Evolutionary conservation across 2,329 filamentous ascomycete species (phyloP), one percentile per base, ranked within the genome.

Genomic region (Boeremia lycopersici): DNA sequence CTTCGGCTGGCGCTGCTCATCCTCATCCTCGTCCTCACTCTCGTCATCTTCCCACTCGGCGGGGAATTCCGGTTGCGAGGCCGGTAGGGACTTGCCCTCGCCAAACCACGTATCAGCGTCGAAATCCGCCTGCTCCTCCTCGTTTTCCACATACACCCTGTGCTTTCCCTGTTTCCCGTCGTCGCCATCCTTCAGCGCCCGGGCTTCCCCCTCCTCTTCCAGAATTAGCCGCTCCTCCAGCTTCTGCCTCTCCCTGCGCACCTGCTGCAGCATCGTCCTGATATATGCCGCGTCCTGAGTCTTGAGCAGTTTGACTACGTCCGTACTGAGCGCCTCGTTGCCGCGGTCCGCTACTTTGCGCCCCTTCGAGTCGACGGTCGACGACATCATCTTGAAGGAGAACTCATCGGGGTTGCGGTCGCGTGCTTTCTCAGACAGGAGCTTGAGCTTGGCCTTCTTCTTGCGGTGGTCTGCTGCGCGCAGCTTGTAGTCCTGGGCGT

Each of bases 401-500:
- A 88, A 88, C 65, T 88, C 86, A 79, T 88, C 86, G 13, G 85
- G 84, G 61, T 88, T 87, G 33, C 83, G 79, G 53, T 86, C 83
- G 42, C 76, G 75, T 6, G 82, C 85, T 68, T 87, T 88, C 61
- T 84, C 77, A 56, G 81, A 79, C 15, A 88, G 77, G 15, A 83
- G 78, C 68, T 82, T 81, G 49, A 88, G 76, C 59, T 85, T 84
- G 52, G 78, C 76, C 68, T 85, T 83, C 73, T 88, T 88, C 49
- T 75, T 69, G 64, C 85, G 85, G 78, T 86, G 85, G 75, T 88
- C 85, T 71, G 80, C 79, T 15, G 86, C 86, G 48, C 86, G 84
- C 53, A 87, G 82, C 56, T 83, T 82, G 77, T 88, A 88, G 76
- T 88, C 86, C 79, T 82, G 40, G 29, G 30, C 11, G n/a, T 28